Base-by-base conservation (phyloP, 1,284 basidiomycete genomes). In the Tylopilus sp. region DNA sequence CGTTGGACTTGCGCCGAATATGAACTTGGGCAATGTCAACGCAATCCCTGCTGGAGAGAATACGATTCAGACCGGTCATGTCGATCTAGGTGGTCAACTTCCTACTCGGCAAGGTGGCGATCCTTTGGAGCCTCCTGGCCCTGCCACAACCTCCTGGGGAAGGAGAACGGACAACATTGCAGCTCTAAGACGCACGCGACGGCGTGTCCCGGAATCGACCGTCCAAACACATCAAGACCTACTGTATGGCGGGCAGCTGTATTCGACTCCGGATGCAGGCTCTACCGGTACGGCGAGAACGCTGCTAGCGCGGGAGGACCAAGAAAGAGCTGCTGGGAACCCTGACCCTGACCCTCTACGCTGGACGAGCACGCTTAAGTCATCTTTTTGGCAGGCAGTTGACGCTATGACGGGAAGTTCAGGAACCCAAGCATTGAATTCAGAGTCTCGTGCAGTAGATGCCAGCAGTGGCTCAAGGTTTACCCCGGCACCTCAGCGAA, bases 341-440 rank as follows among this genome's bases (percentile, higher is more conserved):
- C 53, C 57, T 53, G 36, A 44, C 10, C 22, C 16, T 13, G 65
- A 74, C 38, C 49, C 58, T 19, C 62, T 74, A 1, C 67, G 74
- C 32, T 82, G 82, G 82, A 76, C 75, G 2, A 66, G 70, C 18
- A 75, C 75, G 19, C 61, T 83, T 55, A 74, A 69, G 60, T 78
- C 79, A 13, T 82, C 80, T 53, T 65, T 83, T 24, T 74, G 77
- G 69, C 75, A 76, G 61, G 81, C 79, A 8, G 72, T 82, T 53
- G 77, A 76, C 53, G 72, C 74, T 2, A 76, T 82, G 55, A 76
- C 77, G 24, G 69, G 78, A 29, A 70, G n/a, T n/a, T n/a, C n/a
- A n/a, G n/a, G n/a, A n/a, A n/a, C 54, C 55, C 65, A 66, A 39
- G 24, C 67, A 6, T 33, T 54, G 2, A 72, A 64, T 38, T 13